Evolutionary conservation across 495 filamentous ascomycete species (phyloP).

Genomic region (Penicillium turbatum): DNA sequence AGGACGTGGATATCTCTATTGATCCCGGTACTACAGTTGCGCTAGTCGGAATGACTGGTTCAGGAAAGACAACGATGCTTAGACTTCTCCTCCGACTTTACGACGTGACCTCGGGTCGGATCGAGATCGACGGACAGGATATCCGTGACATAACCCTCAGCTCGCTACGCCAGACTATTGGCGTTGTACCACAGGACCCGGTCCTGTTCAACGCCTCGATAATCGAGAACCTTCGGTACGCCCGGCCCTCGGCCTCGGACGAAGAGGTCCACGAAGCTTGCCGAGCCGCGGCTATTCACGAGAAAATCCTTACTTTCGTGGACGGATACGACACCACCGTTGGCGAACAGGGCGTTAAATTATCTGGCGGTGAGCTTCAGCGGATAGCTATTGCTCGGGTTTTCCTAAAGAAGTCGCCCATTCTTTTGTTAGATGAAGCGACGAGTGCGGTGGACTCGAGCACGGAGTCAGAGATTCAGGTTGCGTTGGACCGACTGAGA

Average conservation of each 20-base stretch:
- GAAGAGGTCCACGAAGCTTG: conserved; percentile 68
- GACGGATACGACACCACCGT: conserved; percentile 59
- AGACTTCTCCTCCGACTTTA: conserved; percentile 70
- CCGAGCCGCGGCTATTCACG: conserved; percentile 62
- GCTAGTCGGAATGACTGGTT: conserved; percentile 72
- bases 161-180: conserved; percentile 63
- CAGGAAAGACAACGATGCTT: conserved; percentile 72
- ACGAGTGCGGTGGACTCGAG: conserved; percentile 53
- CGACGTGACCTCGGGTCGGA: conserved; percentile 58
- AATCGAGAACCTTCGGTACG: conserved; percentile 71
- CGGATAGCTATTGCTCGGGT: conserved; percentile 70
- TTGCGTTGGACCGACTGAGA: conserved; percentile 33
- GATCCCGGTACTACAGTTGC: conserved; percentile 61
- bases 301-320: conserved; percentile 62
- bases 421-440: conserved; percentile 56
- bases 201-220: conserved; percentile 69
- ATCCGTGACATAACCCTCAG: conserved; percentile 61
- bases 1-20: conserved; percentile 55
- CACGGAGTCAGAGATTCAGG: conserved; percentile 51
- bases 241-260: conserved; percentile 54
- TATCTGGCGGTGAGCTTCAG: conserved; percentile 73
- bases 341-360: conserved; percentile 60
- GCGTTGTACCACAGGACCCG: conserved; percentile 66
- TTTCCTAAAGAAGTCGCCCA: conserved; percentile 45
- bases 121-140: conserved; percentile 72